Evolutionary conservation across 73 alveolate species (phyloP).

Genomic region (Paramecium primaurelia): DNA sequence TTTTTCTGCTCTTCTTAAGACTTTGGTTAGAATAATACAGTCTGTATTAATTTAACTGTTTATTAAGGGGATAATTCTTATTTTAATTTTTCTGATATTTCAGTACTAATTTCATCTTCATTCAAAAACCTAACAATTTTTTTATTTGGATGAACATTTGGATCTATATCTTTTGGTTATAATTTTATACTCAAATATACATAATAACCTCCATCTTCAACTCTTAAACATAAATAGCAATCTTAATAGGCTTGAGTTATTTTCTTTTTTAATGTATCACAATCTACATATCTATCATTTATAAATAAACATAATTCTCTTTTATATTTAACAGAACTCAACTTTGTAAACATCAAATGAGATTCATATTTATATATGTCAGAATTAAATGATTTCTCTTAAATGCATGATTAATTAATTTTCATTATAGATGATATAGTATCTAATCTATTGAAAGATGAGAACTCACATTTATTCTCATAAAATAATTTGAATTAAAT

Average conservation of each 20-base stretch:
- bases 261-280: slow-evolving; percentile 68
- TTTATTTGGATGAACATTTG: slow-evolving; percentile 91
- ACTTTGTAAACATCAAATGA: not conserved
- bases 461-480: slow-evolving; percentile 38
- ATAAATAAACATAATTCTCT: slow-evolving; percentile 72
- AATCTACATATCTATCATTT: slow-evolving; percentile 79
- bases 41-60: not conserved
- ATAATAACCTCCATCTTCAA: slow-evolving; percentile 65
- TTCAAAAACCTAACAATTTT: slow-evolving; percentile 74
- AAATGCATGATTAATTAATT: not conserved
- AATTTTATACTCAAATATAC: slow-evolving; percentile 70
- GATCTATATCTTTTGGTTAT: slow-evolving; percentile 75
- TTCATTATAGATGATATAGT: not conserved
- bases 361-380: slow-evolving; percentile 4
- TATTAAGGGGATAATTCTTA: not conserved
- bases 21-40: not conserved
- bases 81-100: slow-evolving; percentile 32
- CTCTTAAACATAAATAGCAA: slow-evolving; percentile 58
- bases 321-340: slow-evolving; percentile 52
- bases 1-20: not conserved
- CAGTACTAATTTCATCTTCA: slow-evolving; percentile 70
- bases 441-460: slow-evolving; percentile 14
- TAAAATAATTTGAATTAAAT: not conserved
- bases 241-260: slow-evolving; percentile 60
- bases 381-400: not conserved